A percentile compares a stretch with the other conserved stretches of the same genome.
Conservation (phyloP, 257 asterid genomes). For the Solanum lignicaule region DNA sequence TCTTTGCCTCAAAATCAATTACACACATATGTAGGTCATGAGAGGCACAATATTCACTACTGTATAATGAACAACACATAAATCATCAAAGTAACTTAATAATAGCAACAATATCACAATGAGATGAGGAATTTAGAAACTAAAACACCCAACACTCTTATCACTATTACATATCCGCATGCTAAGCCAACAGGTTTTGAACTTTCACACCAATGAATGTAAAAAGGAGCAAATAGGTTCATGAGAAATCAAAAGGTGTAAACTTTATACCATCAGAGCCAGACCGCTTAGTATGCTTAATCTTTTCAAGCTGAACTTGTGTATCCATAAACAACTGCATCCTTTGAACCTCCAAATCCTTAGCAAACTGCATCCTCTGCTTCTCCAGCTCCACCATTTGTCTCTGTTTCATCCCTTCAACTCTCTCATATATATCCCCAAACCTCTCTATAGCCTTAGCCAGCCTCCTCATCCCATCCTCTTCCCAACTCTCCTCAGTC, state of each 20-base stretch:
- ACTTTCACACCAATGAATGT: not conserved
- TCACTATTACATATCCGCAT: not conserved
- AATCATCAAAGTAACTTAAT: not conserved
- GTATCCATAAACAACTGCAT: conserved; percentile 72
- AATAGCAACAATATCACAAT: not conserved
- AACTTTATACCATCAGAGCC: conserved; percentile 50
- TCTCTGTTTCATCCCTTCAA: conserved; percentile 67
- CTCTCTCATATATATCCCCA: conserved; percentile 68
- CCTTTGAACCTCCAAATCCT: conserved; percentile 87
- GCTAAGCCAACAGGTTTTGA: not conserved
- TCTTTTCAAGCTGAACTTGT: conserved; percentile 52
- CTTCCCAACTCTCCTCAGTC: conserved; percentile 29
- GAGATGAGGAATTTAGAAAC: not conserved
- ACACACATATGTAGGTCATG: not conserved
- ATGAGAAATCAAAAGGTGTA: not conserved
- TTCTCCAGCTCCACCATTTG: conserved; percentile 86
- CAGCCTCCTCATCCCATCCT: conserved; percentile 46
- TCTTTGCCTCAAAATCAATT: not conserved
- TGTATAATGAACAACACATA: not conserved
- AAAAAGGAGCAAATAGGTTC: not conserved
- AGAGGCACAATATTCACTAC: not conserved
- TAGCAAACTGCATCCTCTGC: conserved; percentile 75
- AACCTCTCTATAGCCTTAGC: conserved; percentile 71
- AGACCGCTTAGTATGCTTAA: conserved; percentile 42
- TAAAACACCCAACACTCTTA: not conserved